phyloP scores from a whole-genome alignment of 331 rosid species.

The Acacia concinna region DNA sequence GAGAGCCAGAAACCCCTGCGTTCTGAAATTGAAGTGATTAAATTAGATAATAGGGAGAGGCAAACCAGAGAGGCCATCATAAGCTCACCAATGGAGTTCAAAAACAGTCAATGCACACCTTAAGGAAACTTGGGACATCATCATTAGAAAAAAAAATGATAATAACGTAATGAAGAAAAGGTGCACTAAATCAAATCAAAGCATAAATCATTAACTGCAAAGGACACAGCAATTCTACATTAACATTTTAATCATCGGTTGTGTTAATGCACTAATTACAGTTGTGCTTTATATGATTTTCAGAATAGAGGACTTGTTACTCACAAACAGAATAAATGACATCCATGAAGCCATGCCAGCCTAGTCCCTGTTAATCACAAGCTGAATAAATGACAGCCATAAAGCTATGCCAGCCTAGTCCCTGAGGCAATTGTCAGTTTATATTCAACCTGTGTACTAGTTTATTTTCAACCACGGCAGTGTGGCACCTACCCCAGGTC shows the following conservation, averaged over 20 bases:
- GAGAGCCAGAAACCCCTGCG: slow-evolving; percentile 97
- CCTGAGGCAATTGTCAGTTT: neutral
- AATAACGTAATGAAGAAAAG: neutral
- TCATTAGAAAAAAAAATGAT: neutral
- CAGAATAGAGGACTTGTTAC: neutral
- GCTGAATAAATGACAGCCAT: neutral
- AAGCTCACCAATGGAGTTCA: neutral
- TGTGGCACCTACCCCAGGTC: neutral
- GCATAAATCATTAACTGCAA: neutral
- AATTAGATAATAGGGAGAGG: slow-evolving; percentile 24
- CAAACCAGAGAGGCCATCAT: neutral
- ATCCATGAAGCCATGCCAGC: neutral
- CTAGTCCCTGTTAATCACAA: neutral
- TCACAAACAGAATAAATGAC: neutral
- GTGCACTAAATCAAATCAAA: neutral
- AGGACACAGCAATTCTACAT: neutral
- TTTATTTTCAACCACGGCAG: neutral
- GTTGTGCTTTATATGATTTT: neutral
- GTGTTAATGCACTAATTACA: neutral
- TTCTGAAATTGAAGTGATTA: slow-evolving; percentile 49
- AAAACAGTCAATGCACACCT: neutral
- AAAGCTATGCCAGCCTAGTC: neutral
- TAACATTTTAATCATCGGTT: neutral
- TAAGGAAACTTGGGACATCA: neutral
- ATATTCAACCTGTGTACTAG: slow-evolving; percentile 1